phyloP scores from a whole-genome alignment of 2,329 filamentous ascomycete species.

The Diaporthe amygdali region DNA sequence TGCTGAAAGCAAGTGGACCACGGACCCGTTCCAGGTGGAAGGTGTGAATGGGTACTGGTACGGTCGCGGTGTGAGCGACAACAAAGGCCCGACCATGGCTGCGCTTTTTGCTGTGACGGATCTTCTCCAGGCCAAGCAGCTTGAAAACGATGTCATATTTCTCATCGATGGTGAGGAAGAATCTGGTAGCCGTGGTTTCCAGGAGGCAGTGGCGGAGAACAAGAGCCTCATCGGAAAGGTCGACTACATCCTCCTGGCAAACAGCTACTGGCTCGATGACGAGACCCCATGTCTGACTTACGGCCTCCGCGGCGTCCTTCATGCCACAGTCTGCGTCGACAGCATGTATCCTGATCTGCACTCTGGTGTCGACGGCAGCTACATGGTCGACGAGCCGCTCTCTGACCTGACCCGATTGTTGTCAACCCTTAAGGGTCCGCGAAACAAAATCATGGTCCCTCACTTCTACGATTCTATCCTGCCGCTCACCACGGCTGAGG shows the following conservation, averaged over 20 bases:
- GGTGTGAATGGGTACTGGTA: constrained; percentile 94
- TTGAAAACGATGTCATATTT: constrained; percentile 90
- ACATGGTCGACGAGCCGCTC: constrained; percentile 86
- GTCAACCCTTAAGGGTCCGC: constrained; percentile 78
- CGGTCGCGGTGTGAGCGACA: constrained; percentile 94
- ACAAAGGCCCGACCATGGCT: constrained; percentile 95
- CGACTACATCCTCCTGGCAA: constrained; percentile 93
- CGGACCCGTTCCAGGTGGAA: constrained; percentile 87
- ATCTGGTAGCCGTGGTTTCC: constrained; percentile 89
- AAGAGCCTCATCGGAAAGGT: constrained; percentile 87
- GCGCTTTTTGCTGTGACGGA: constrained; percentile 94
- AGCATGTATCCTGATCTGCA: constrained; percentile 89
- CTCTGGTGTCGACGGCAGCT: constrained; percentile 94
- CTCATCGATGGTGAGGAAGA: constrained; percentile 97
- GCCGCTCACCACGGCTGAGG: constrained; percentile 75
- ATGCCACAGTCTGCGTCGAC: constrained; percentile 88
- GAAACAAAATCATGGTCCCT: constrained; percentile 83
- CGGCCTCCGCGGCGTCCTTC: constrained; percentile 89
- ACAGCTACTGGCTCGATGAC: constrained; percentile 98
- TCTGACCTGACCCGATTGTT: constrained; percentile 89
- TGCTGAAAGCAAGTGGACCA: constrained; percentile 76
- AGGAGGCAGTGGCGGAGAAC: constrained; percentile 78
- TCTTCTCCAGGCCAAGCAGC: constrained; percentile 78
- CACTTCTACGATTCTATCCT: constrained; percentile 88
- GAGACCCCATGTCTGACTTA: constrained; percentile 95